phyloP scores from a whole-genome alignment of 1,284 basidiomycete genomes.

The Cryptococcus depauperatus region DNA sequence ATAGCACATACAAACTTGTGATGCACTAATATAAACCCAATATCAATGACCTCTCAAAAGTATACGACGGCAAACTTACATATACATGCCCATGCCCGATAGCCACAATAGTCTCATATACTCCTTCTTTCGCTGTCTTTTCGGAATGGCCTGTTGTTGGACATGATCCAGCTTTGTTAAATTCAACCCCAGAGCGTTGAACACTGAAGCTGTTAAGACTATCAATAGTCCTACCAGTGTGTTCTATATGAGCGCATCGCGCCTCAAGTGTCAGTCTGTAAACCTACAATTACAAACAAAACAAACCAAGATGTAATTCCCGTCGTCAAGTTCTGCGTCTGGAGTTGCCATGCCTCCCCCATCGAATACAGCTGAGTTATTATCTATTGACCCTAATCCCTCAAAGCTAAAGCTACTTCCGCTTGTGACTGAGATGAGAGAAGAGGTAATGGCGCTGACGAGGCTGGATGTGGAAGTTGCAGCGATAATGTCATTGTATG shows the following conservation, averaged over 20 bases:
- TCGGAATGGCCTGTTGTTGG: constrained; percentile 36
- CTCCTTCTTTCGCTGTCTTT: constrained; percentile 33
- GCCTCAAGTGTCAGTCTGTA: background rate
- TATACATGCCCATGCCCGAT: constrained; percentile 44
- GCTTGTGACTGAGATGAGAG: background rate
- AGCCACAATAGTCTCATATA: constrained; percentile 43
- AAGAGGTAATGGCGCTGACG: constrained; percentile 10
- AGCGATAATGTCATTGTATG: no score
- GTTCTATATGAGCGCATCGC: constrained; percentile 36
- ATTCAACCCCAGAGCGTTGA: constrained; percentile 46
- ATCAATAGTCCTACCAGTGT: constrained; percentile 45
- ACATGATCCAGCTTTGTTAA: constrained; percentile 45
- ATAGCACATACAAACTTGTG: constrained; percentile 37
- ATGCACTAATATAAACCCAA: constrained; percentile 28
- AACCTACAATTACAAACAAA: background rate
- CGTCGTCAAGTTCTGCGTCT: constrained; percentile 13
- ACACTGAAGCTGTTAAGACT: constrained; percentile 35
- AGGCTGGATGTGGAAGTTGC: constrained; percentile 10
- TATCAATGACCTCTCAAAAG: background rate
- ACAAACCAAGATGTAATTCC: constrained; percentile 22
- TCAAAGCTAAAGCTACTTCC: background rate
- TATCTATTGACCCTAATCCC: background rate
- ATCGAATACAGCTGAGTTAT: constrained; percentile 2
- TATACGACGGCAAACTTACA: constrained; percentile 26
- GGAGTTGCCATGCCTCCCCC: constrained; percentile 5